Conservation (phyloP, 257 asterid genomes). For the Jasminum sambac region DNA sequence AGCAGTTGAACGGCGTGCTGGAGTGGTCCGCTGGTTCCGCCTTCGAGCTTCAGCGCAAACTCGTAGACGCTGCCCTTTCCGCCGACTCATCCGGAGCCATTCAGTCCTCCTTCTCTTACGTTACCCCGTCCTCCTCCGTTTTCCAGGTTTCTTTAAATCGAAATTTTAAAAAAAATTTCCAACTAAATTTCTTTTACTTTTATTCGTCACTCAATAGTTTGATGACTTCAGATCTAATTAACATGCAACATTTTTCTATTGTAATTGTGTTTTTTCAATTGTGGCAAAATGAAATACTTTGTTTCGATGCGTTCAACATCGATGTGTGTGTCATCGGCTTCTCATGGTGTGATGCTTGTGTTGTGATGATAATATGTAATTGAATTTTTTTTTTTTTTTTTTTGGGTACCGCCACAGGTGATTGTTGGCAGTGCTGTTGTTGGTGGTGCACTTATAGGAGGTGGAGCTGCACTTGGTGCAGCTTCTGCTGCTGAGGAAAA, state of each 20-base stretch:
- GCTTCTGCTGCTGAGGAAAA: conserved; percentile 69
- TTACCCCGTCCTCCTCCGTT: conserved; percentile 71
- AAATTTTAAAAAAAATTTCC: not conserved
- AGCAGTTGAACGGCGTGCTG: conserved; percentile 61
- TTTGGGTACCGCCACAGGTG: conserved; percentile 69
- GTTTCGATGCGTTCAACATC: too few relatives aligned
- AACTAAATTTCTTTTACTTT: not conserved
- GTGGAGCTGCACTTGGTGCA: conserved; percentile 48
- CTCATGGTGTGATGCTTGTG: too few relatives aligned
- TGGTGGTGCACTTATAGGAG: conserved; percentile 59
- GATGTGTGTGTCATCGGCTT: not conserved
- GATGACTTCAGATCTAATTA: too few relatives aligned
- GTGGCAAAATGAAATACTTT: too few relatives aligned
- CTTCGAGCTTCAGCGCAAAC: conserved; percentile 74
- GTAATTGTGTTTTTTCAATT: too few relatives aligned
- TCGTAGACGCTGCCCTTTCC: conserved; percentile 68
- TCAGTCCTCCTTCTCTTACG: conserved; percentile 73
- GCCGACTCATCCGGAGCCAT: conserved; percentile 72
- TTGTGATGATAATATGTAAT: not conserved
- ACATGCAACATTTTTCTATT: too few relatives aligned
- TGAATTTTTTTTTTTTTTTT: too few relatives aligned
- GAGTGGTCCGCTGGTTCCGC: conserved; percentile 48
- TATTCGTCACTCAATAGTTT: too few relatives aligned
- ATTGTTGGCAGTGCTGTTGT: too few relatives aligned
- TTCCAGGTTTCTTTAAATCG: conserved; percentile 53